Base-by-base conservation (phyloP, 2,329 filamentous ascomycete species). In the Pestalotiopsis sp. region DNA sequence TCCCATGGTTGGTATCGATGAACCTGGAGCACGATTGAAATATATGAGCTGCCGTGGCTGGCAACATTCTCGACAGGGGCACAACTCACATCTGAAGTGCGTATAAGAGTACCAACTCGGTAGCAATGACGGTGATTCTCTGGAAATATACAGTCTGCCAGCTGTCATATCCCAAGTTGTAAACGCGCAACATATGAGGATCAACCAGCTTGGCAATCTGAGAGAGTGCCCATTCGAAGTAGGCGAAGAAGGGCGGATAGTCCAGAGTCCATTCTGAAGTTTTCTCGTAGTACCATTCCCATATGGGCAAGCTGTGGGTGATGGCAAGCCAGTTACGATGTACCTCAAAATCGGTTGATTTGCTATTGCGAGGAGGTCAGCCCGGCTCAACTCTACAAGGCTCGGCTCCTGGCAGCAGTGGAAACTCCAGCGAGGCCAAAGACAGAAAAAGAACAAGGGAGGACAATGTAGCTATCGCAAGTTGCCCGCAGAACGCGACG, bases 251-350 rank as follows among this genome's bases (percentile, higher is more conserved):
- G 7, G 96, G 96, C 39, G 96, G 96, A 79, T 99, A 99, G 83
- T 99, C 96, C 77, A 99, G 91, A 0, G 96, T 99, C 96, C 96
- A 99, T 93, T 98, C 94, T 69, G 96, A 99, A 2, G 95, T 97
- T 83, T 95, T 92, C 86, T 99, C 96, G 78, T 92, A 95, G 82
- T 99, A 99, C 96, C 96, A 99, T 74, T 97, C 86, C 80, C 92
- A 90, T 65, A 95, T 82, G 3, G 95, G 93, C 23, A 98, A 87
- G 70, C 93, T 97, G 82, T 97, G 87, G 4, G 96, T 98, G 74
- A 98, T 94, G 72, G 96, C 96, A 56, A 99, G 90, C 96, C 96
- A 99, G 84, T 99, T 99, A 73, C 96, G 91, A 82, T 99, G 96
- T 67, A 99, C 96, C 81, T 99, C 96, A 77, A 99, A 99, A 81